Evolutionary conservation across 306 rosid species (phyloP).

Genomic region (Parietaria judaica): DNA sequence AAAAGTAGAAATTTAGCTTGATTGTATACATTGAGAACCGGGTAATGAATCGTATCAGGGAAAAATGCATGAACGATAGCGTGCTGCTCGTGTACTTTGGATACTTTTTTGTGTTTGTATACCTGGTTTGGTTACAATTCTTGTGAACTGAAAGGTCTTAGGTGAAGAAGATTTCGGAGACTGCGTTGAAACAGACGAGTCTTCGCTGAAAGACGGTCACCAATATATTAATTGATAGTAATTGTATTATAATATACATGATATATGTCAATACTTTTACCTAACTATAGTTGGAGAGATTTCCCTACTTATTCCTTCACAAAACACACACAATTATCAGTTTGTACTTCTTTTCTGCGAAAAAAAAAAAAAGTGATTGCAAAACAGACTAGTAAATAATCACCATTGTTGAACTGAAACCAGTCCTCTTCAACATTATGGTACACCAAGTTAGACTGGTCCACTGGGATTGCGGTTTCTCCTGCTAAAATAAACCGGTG

Average conservation of each 20-base stretch:
- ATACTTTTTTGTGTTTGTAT: not conserved
- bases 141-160: slow-evolving; percentile 14
- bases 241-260: not conserved
- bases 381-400: not conserved
- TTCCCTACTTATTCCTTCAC: slow-evolving; percentile 12
- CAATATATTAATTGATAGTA: not conserved
- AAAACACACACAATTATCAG: not conserved
- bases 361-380: not conserved
- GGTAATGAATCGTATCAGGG: too few relatives aligned
- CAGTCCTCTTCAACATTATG: slow-evolving; percentile 21
- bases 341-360: not conserved
- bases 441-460: slow-evolving; percentile 10
- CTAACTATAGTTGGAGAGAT: slow-evolving; percentile 22
- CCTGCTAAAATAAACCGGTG: slow-evolving; percentile 8
- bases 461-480: slow-evolving; percentile 9
- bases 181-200: slow-evolving; percentile 4
- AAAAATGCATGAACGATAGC: too few relatives aligned
- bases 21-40: too few relatives aligned
- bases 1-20: too few relatives aligned
- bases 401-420: slow-evolving; percentile 16
- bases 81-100: too few relatives aligned
- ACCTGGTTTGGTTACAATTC: slow-evolving; percentile 21
- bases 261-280: slow-evolving; percentile 10
- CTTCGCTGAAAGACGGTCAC: slow-evolving; percentile 13
- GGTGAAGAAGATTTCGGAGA: slow-evolving; percentile 21